Percentiles rank a stretch among this genome's conserved stretches.
These are phyloP conservation scores for Heliosperma pusillum DNA, from an alignment of 148 eudicot genomes.

Conservation along the genomic window DNA sequence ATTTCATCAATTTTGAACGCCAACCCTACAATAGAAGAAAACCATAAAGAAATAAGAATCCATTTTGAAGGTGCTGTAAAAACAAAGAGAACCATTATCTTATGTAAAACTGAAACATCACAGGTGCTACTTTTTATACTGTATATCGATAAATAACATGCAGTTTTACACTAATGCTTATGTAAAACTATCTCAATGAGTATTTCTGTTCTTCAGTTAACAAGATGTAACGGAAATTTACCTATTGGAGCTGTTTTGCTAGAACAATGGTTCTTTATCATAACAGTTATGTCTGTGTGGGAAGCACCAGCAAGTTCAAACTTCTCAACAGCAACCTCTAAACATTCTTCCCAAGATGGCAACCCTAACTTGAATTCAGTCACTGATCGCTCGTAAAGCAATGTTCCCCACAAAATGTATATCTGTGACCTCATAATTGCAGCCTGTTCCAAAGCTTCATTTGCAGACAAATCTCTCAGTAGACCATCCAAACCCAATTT, in stretches of 20 bases:
- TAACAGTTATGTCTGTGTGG: constrained; percentile 70
- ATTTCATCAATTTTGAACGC: constrained; percentile 89
- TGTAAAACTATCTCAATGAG: no score
- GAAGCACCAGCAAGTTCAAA: constrained; percentile 92
- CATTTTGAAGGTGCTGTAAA: neutral
- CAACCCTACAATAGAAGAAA: constrained; percentile 32
- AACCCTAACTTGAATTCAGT: constrained; percentile 77
- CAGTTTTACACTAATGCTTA: no score
- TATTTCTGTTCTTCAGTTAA: neutral
- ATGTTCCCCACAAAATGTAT: constrained; percentile 83
- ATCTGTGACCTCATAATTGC: constrained; percentile 72
- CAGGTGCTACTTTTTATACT: no score
- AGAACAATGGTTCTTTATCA: constrained; percentile 96
- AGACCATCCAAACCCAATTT: constrained; percentile 67
- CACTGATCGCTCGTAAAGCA: constrained; percentile 91
- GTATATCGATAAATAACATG: no score
- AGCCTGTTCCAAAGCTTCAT: constrained; percentile 75
- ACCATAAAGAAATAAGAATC: neutral
- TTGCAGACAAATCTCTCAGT: constrained; percentile 53
- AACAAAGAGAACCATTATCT: neutral
- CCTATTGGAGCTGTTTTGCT: constrained; percentile 72
- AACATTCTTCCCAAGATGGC: constrained; percentile 91
- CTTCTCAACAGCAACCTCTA: constrained; percentile 89
- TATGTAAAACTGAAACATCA: no score
- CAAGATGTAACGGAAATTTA: constrained; percentile 17